phyloP scores from a whole-genome alignment of 495 filamentous ascomycete genomes.

The Clavariopsis aquatica region DNA sequence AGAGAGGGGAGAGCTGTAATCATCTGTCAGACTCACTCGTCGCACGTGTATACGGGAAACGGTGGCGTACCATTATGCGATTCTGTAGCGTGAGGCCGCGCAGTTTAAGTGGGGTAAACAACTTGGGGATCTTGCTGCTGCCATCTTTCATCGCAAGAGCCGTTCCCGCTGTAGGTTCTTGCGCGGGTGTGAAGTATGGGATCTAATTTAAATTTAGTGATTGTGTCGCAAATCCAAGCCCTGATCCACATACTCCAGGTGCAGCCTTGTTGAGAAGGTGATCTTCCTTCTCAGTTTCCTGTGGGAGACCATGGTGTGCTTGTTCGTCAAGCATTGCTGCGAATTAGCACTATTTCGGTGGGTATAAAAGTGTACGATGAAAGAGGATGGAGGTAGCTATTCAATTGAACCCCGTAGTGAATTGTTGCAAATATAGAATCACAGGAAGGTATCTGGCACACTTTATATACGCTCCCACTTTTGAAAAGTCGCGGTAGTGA shows the following conservation, averaged over 20 bases:
- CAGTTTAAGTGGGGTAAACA: conserved; percentile 51
- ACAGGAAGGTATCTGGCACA: background rate
- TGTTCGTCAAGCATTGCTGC: conserved; percentile 5
- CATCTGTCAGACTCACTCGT: too few species aligned
- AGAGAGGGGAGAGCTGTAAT: conserved; percentile 57
- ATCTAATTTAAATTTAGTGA: conserved; percentile 17
- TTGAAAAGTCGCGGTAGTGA: background rate
- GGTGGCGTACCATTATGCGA: conserved; percentile 56
- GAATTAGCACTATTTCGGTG: background rate
- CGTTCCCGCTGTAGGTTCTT: conserved; percentile 37
- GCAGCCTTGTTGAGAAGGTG: conserved; percentile 29
- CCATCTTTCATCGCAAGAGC: conserved; percentile 33
- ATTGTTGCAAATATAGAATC: background rate
- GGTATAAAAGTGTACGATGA: background rate
- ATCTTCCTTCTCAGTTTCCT: conserved; percentile 18
- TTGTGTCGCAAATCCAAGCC: background rate
- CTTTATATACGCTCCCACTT: background rate
- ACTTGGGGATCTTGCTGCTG: conserved; percentile 38
- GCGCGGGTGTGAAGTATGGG: conserved; percentile 37
- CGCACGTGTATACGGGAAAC: conserved; percentile 41
- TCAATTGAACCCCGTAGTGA: too few species aligned
- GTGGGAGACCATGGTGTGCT: conserved; percentile 27
- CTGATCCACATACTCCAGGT: conserved; percentile 21
- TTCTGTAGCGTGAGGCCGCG: conserved; percentile 71
- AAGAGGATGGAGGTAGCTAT: background rate